Evolutionary conservation across 2,329 filamentous ascomycete genomes (phyloP).

Genomic region (Dichotomopilus funicola): DNA sequence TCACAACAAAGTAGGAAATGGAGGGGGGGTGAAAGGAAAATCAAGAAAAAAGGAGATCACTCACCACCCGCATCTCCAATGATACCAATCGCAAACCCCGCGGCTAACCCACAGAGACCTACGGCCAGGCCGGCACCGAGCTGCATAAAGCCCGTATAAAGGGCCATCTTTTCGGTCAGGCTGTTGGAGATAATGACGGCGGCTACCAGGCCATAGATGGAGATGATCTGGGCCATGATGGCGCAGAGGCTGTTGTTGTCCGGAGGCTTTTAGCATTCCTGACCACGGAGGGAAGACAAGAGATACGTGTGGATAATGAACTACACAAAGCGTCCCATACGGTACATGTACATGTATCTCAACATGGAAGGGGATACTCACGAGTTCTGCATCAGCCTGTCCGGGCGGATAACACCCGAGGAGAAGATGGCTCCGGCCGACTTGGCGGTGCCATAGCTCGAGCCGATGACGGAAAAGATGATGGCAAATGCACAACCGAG

Average conservation of each 20-base stretch:
- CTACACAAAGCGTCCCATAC: neutral
- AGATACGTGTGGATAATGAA: neutral
- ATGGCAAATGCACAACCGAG: slow-evolving; percentile 75
- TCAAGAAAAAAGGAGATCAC: neutral
- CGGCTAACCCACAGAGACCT: slow-evolving; percentile 73
- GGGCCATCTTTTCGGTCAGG: slow-evolving; percentile 58
- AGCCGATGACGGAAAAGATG: slow-evolving; percentile 54
- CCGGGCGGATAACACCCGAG: slow-evolving; percentile 95
- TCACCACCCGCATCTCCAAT: slow-evolving; percentile 68
- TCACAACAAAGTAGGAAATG: neutral
- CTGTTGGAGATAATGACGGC: slow-evolving; percentile 79
- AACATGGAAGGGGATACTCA: neutral
- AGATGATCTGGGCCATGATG: slow-evolving; percentile 99
- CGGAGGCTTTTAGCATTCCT: neutral
- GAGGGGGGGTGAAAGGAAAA: neutral
- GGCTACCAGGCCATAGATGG: slow-evolving; percentile 90
- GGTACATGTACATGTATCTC: neutral
- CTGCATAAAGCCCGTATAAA: slow-evolving; percentile 79
- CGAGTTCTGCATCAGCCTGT: slow-evolving; percentile 38
- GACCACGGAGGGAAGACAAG: neutral
- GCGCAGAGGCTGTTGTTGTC: slow-evolving; percentile 74
- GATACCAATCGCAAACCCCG: slow-evolving; percentile 81
- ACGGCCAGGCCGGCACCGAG: slow-evolving; percentile 76
- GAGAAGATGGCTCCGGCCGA: slow-evolving; percentile 96
- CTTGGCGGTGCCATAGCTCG: slow-evolving; percentile 98